Evolutionary conservation across 2,329 filamentous ascomycete species (phyloP).

Genomic region (Sporothrix luriei): DNA sequence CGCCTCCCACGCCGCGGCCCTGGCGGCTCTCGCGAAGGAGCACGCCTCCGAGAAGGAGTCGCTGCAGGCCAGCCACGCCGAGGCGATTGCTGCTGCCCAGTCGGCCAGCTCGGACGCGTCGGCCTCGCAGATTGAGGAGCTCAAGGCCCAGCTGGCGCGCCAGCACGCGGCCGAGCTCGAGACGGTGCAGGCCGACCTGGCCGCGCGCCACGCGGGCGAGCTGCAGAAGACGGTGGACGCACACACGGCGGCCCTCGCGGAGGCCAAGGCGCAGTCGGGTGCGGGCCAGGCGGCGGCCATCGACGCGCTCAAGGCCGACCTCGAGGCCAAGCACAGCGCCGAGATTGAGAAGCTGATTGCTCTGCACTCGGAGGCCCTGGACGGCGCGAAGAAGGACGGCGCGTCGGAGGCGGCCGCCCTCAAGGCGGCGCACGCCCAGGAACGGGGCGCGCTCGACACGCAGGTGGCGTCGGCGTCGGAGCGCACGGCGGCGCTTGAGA

Average conservation of each 20-base stretch:
- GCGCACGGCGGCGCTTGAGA: conserved; percentile 48
- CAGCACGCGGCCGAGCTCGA: conserved; percentile 51
- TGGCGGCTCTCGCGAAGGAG: conserved; percentile 50
- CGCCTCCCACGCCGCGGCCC: conserved; percentile 48
- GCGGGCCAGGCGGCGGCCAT: conserved; percentile 43
- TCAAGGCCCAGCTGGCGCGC: conserved; percentile 49
- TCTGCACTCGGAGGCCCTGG: conserved; percentile 50
- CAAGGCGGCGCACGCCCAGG: conserved; percentile 43
- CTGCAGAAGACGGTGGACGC: conserved; percentile 41
- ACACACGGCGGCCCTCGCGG: conserved; percentile 42
- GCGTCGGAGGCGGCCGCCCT: conserved; percentile 46
- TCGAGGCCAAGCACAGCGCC: conserved; percentile 42
- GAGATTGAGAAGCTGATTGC: conserved; percentile 53
- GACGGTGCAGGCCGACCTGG: conserved; percentile 45
- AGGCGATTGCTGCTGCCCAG: conserved; percentile 39
- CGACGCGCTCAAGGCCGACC: conserved; percentile 48
- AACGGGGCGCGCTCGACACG: conserved; percentile 47
- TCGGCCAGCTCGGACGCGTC: conserved; percentile 38
- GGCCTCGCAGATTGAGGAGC: conserved; percentile 42
- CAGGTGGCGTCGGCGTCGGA: conserved; percentile 44
- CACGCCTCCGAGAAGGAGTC: conserved; percentile 46
- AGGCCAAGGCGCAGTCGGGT: conserved; percentile 43
- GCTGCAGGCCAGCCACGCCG: conserved; percentile 42
- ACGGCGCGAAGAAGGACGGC: conserved; percentile 51
- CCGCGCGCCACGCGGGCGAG: conserved; percentile 32